A percentile compares a stretch with the other conserved stretches of the same genome.
phyloP scores from a whole-genome alignment of 768 basidiomycete species.

The Rhodotorula graminis region DNA sequence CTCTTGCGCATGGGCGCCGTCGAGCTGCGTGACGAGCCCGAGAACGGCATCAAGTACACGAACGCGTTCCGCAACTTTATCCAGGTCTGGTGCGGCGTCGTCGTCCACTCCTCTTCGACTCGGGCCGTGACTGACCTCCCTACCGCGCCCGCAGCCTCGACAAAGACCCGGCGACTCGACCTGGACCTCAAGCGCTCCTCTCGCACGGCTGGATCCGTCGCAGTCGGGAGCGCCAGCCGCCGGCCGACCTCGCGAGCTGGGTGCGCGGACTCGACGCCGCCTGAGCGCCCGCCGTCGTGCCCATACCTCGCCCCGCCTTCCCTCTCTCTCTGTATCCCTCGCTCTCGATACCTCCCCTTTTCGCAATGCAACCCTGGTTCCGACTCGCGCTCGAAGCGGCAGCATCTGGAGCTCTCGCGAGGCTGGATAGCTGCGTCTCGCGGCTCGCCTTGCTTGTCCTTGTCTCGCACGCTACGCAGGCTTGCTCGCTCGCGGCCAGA shows the following conservation, averaged over 20 bases:
- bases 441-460: too few species aligned
- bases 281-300: background rate
- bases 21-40: constrained; percentile 34
- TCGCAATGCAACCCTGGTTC: too few species aligned
- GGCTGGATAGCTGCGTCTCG: too few species aligned
- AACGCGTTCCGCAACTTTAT: constrained; percentile 43
- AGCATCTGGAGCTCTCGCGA: too few species aligned
- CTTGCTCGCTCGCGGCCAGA: background rate
- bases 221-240: constrained; percentile 26
- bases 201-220: constrained; percentile 34
- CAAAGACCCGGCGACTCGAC: constrained; percentile 28
- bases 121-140: background rate
- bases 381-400: too few species aligned
- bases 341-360: background rate
- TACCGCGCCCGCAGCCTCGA: constrained; percentile 15
- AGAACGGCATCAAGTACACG: constrained; percentile 41
- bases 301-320: background rate
- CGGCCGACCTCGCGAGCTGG: constrained; percentile 31
- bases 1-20: constrained; percentile 72
- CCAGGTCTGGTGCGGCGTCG: constrained; percentile 32
- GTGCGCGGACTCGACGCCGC: constrained; percentile 14
- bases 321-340: background rate
- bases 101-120: background rate
- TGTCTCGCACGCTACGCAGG: background rate
- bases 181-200: constrained; percentile 20